Base-by-base conservation (phyloP, 305 asterid genomes). In the Vinca major region DNA sequence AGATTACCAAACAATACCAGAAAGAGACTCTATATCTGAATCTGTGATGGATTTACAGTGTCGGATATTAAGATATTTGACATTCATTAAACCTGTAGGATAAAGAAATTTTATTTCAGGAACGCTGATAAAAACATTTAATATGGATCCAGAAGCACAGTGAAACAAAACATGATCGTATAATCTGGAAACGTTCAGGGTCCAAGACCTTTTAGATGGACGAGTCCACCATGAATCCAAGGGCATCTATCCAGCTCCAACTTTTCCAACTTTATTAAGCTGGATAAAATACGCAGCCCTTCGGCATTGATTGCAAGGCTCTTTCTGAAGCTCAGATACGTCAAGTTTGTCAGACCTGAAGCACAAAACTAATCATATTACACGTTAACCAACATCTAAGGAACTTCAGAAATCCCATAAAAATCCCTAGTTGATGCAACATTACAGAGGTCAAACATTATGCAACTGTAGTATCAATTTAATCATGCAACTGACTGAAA, bases 231-330 rank as follows among this genome's bases (percentile, higher is more conserved):
- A 33, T 85, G 89, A 80, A 90, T 86, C 66, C 82, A 78, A 17
- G 95, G 87, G 77, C 97, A 90, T 78, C 96, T 84, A 80, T 90
- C 99, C 71, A 93, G 69, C 72, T 90, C 96, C 82, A 93, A 73
- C 74, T 85, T 83, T 53, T 67, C 80, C 89, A 90, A 79, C 77
- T 90, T 88, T 74, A 76, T 75, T 77, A 89, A 78, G 67, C 86
- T 81, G 58, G 91, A 77, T 61, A 93, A 66, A 50, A 67, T 81
- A 74, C 84, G 72, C 75, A 93, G 75, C 73, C 96, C 96, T 79
- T 84, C 85, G 12, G 89, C 92, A 40, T 92, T 87, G 57, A 93
- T 83, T 63, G 68, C 76, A 75, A 70, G 78, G 81, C 88, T 89
- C 79, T 90, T 86, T 75, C 84, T 85, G 73, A 87, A 82, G 79